Evolutionary conservation across 164 flowering plant genomes (phyloP).

Genomic region (Euptelea pleiosperma): DNA sequence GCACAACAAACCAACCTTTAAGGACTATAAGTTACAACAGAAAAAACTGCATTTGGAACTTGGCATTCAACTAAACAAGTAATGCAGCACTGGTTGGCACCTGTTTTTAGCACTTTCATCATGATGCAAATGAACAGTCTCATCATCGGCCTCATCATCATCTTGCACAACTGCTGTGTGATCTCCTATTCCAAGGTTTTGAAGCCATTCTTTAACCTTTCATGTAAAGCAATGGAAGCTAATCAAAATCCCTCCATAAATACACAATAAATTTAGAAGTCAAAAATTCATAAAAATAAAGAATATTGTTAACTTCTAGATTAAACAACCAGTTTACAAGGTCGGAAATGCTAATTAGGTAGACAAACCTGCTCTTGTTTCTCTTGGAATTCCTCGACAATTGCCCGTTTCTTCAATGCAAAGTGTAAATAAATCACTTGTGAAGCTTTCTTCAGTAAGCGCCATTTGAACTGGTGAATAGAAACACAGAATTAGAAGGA

Average conservation of each 20-base stretch:
- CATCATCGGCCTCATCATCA: constrained; percentile 87
- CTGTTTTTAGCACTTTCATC: constrained; percentile 82
- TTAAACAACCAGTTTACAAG: too few relatives aligned
- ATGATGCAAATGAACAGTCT: constrained; percentile 47
- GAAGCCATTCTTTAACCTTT: constrained; percentile 99
- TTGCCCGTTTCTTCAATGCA: constrained; percentile 80
- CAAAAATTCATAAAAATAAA: too few relatives aligned
- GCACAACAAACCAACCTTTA: constrained; percentile 38
- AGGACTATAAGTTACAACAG: too few relatives aligned
- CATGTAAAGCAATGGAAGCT: constrained; percentile 25
- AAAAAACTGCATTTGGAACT: too few relatives aligned
- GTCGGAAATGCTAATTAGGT: too few relatives aligned
- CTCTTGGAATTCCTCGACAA: constrained; percentile 91
- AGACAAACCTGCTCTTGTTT: constrained; percentile 87
- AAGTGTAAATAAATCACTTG: constrained; percentile 87
- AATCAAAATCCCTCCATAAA: constrained; percentile 11
- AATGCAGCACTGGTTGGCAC: constrained; percentile 32
- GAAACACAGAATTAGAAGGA: constrained; percentile 17
- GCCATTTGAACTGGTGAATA: constrained; percentile 79
- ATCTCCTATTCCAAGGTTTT: constrained; percentile 93
- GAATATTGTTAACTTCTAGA: too few relatives aligned
- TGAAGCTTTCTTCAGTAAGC: constrained; percentile 82
- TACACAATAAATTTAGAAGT: background rate
- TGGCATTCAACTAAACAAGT: too few relatives aligned
- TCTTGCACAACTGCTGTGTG: constrained; percentile 67